Percentiles rank a stretch among this genome's conserved stretches.
Evolutionary conservation across 768 basidiomycete species (phyloP).

Genomic region (Tubosaeta brunneosetosa): DNA sequence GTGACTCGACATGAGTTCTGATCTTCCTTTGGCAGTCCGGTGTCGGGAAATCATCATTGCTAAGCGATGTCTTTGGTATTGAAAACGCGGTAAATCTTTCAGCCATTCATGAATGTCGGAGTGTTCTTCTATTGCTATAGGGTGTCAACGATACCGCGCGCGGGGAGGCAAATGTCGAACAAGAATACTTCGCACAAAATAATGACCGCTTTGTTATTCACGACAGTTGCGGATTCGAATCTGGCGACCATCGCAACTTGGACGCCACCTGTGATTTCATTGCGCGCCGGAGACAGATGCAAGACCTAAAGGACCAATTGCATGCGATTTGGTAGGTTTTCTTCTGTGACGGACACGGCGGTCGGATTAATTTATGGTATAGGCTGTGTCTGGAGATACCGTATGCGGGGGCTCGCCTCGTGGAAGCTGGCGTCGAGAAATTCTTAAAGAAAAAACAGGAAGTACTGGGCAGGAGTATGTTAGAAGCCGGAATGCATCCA

Average conservation of each 20-base stretch:
- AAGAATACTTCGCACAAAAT: background rate
- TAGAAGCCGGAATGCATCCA: background rate
- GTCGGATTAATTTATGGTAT: background rate
- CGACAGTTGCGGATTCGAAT: background rate
- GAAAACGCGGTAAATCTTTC: background rate
- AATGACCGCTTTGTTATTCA: background rate
- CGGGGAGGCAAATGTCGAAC: background rate
- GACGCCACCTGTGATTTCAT: background rate
- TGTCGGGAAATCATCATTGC: background rate
- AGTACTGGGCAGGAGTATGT: constrained; percentile 8
- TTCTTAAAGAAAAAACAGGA: background rate
- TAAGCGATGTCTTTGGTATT: background rate
- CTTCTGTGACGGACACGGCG: background rate
- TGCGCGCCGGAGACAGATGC: background rate
- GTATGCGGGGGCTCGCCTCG: background rate
- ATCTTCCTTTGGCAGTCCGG: background rate
- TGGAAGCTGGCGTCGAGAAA: background rate
- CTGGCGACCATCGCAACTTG: background rate
- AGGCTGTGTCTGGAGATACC: background rate
- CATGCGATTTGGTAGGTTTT: background rate
- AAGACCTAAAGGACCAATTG: background rate
- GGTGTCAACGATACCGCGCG: background rate
- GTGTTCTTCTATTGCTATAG: background rate
- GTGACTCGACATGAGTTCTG: background rate
- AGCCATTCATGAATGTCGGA: background rate